Percentiles rank a stretch among this genome's conserved stretches.
Conservation (phyloP, 2,329 filamentous ascomycete genomes). For the Diplodia scrobiculata region DNA sequence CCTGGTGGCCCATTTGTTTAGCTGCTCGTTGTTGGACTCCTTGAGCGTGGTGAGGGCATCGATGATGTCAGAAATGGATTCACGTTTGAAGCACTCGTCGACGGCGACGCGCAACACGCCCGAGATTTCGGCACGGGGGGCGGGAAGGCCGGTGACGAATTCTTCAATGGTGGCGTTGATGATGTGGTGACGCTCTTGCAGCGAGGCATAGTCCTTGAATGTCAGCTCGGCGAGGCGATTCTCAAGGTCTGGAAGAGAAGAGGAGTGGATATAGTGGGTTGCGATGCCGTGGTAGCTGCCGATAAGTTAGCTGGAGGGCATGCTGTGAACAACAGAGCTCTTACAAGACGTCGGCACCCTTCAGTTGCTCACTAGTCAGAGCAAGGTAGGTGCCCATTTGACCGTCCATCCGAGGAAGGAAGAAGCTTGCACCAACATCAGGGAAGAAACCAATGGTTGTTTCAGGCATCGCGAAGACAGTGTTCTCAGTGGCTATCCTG, state of each 20-base stretch:
- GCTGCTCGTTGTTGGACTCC: constrained; percentile 49
- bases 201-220: constrained; percentile 74
- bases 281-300: constrained; percentile 76
- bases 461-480: constrained; percentile 97
- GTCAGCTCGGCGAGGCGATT: constrained; percentile 82
- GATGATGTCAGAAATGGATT: constrained; percentile 70
- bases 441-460: constrained; percentile 99
- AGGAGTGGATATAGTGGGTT: constrained; percentile 95
- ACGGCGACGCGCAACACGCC: constrained; percentile 77
- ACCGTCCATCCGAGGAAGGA: constrained; percentile 86
- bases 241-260: constrained; percentile 77
- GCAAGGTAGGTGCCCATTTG: constrained; percentile 88
- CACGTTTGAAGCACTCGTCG: constrained; percentile 62
- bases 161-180: constrained; percentile 91
- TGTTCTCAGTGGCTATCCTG: constrained; percentile 93
- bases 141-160: constrained; percentile 81
- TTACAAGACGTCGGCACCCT: constrained; percentile 75
- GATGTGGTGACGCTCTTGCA: constrained; percentile 65
- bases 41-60: constrained; percentile 58
- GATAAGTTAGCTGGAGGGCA: neutral
- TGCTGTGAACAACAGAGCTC: neutral
- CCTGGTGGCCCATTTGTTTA: constrained; percentile 73
- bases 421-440: constrained; percentile 95
- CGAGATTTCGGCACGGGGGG: constrained; percentile 54
- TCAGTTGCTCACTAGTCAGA: constrained; percentile 81